Evolutionary conservation across 1,139 yeast species (phyloP).

Genomic region (Casaregolazyma suthepensis): DNA sequence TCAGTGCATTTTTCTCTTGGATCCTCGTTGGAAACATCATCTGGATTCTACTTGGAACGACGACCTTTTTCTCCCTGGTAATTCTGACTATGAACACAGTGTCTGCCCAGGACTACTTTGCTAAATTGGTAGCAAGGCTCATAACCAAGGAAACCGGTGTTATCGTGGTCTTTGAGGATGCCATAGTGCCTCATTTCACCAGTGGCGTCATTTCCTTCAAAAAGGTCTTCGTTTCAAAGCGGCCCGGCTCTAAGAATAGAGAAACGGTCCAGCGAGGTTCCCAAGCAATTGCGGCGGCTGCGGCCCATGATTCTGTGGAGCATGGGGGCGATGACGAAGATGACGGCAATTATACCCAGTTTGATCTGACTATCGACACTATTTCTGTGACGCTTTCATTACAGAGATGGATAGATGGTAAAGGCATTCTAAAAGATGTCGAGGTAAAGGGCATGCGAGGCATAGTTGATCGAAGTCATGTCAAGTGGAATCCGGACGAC

Average conservation of each 20-base stretch:
- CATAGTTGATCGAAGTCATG: conserved; percentile 83
- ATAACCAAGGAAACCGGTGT: conserved; percentile 82
- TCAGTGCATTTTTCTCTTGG: conserved; percentile 88
- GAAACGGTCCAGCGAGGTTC: conserved; percentile 55
- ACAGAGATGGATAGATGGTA: conserved; percentile 82
- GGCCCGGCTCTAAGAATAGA: conserved; percentile 50
- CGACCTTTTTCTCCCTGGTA: conserved; percentile 77
- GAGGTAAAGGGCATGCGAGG: conserved; percentile 85
- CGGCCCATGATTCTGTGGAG: conserved; percentile 22
- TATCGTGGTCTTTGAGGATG: conserved; percentile 84
- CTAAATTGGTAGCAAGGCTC: conserved; percentile 71
- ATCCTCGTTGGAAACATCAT: conserved; percentile 78
- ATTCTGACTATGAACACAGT: conserved; percentile 80
- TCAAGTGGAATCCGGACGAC: conserved; percentile 73
- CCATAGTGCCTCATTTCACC: conserved; percentile 92
- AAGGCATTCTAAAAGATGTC: conserved; percentile 77
- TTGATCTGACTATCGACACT: conserved; percentile 83
- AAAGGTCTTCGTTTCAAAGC: conserved; percentile 77
- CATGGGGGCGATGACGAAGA: conserved; percentile 39
- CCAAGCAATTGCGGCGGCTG: conserved; percentile 57
- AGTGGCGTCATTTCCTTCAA: conserved; percentile 79
- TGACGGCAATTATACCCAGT: conserved; percentile 94
- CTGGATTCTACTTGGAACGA: conserved; percentile 75
- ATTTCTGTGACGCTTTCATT: conserved; percentile 76
- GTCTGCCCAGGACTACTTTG: conserved; percentile 84